Evolutionary conservation across 2,329 filamentous ascomycete genomes (phyloP).

Genomic region (Phyllosticta capitalensis): DNA sequence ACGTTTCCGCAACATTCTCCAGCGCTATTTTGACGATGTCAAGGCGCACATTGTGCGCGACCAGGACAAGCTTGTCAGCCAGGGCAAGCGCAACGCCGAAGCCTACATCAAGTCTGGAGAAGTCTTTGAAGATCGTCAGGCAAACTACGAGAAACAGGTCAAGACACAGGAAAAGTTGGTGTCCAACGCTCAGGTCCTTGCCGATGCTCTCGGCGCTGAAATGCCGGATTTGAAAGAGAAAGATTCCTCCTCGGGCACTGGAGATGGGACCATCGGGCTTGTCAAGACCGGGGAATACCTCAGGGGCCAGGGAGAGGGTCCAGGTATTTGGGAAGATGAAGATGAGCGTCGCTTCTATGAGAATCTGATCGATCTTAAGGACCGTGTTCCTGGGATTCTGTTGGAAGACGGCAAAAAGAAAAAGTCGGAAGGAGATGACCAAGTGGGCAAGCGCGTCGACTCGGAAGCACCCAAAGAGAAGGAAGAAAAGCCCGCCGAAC

Average conservation of each 20-base stretch:
- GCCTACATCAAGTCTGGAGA: constrained; percentile 98
- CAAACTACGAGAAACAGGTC: constrained; percentile 87
- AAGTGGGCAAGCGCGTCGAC: constrained; percentile 66
- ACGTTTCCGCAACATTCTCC: constrained; percentile 76
- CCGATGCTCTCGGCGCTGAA: constrained; percentile 77
- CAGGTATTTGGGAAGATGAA: constrained; percentile 97
- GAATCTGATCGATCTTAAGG: constrained; percentile 88
- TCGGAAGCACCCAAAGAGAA: constrained; percentile 37
- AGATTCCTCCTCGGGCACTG: constrained; percentile 55
- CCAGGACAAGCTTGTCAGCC: constrained; percentile 76
- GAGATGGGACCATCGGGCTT: constrained; percentile 75
- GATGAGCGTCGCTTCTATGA: constrained; percentile 98
- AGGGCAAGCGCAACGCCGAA: constrained; percentile 91
- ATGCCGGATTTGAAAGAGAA: constrained; percentile 91
- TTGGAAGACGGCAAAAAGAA: constrained; percentile 95
- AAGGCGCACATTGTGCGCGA: constrained; percentile 82
- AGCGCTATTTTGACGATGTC: constrained; percentile 85
- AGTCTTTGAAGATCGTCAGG: constrained; percentile 93
- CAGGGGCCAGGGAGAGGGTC: constrained; percentile 77
- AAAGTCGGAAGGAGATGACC: constrained; percentile 71
- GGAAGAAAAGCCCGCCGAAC: constrained; percentile 25
- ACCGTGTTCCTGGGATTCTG: constrained; percentile 87
- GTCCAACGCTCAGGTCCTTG: constrained; percentile 80
- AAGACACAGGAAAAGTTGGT: constrained; percentile 88
- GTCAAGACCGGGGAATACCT: constrained; percentile 92